Percentiles rank a stretch among this genome's conserved stretches.
These are phyloP conservation scores for Suillus variegatus DNA, from an alignment of 768 basidiomycete genomes.

Conservation along the genomic window DNA sequence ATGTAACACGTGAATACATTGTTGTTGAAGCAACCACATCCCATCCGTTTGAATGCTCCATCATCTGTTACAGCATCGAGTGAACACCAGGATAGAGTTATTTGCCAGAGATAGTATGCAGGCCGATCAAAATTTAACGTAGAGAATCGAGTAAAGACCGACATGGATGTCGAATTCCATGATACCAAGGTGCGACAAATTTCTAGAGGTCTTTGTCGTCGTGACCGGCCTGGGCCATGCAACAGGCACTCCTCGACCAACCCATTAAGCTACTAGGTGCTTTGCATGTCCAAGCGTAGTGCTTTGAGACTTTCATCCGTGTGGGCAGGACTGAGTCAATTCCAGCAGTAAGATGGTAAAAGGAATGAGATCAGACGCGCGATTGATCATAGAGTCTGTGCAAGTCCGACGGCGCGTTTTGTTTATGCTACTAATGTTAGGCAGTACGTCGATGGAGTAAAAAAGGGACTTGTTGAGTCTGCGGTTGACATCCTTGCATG, in stretches of 20 bases:
- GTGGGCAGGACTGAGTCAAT: background rate
- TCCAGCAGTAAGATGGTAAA: background rate
- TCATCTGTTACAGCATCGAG: too few relatives aligned
- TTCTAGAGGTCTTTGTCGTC: background rate
- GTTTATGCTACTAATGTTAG: background rate
- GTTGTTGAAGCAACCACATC: too few relatives aligned
- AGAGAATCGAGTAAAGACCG: background rate
- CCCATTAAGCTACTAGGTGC: too few relatives aligned
- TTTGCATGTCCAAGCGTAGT: background rate
- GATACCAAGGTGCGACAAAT: background rate
- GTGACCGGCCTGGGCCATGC: background rate
- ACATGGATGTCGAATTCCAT: too few relatives aligned
- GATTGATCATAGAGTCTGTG: background rate
- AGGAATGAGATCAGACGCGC: background rate
- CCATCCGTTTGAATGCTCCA: too few relatives aligned
- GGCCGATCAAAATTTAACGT: too few relatives aligned
- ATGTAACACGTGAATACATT: background rate
- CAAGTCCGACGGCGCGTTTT: background rate
- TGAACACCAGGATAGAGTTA: too few relatives aligned
- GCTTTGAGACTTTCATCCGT: background rate
- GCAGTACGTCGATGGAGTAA: background rate
- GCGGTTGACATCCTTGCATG: too few relatives aligned
- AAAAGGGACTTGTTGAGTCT: too few relatives aligned
- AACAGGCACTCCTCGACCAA: background rate
- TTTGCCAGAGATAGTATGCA: background rate